Evolutionary conservation across 2,329 filamentous ascomycete genomes (phyloP), one percentile per base, ranked within the genome.

Genomic region (Pseudogymnoascus sp.): DNA sequence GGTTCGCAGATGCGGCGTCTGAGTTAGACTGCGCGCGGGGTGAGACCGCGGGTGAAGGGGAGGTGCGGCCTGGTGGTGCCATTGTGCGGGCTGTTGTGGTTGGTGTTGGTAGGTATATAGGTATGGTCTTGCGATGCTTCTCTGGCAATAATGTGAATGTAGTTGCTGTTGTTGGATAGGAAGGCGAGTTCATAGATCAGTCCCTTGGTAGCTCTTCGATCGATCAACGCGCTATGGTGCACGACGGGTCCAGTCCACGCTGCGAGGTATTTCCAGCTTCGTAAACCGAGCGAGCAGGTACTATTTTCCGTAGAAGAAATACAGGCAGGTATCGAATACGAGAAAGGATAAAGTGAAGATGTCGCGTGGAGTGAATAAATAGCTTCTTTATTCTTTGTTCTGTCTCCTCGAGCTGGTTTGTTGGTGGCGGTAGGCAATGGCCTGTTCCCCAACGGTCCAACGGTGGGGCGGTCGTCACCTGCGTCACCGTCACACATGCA

Each of bases 101-200:
- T 68, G 70, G 72, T 71, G 71, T 72, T 64, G 72, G 71, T 64
- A 71, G 74, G 29, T 81, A 82, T 8, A 19, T 21, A 44, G 21
- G 40, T 44, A 19, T 21, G 16, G 19, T 21, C 40, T 44, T 44
- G 40, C 16, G 10, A 4, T 44, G 11, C 8, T 44, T 44, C 8
- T 5, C 6, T 44, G 40, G 2, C 10, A 3, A 42, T 21, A 5
- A 3, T 42, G 10, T 4, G 2, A 6, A 42, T 42, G 19, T 13
- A 7, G 8, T 6, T 47, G 14, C 7, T 14, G 21, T 47, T 21
- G 42, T 47, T 26, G 19, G 2, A 7, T 11, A 24, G 21, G 42
- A 14, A 47, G 10, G 42, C 24, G 42, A 47, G 19, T 47, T 47
- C 4, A 5, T 47, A 24, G 21, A 24, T 14, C 19, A 13, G 42